Evolutionary conservation across 495 filamentous ascomycete species (phyloP), one percentile per base, ranked within the genome.

Genomic region (Penicillium fimorum): DNA sequence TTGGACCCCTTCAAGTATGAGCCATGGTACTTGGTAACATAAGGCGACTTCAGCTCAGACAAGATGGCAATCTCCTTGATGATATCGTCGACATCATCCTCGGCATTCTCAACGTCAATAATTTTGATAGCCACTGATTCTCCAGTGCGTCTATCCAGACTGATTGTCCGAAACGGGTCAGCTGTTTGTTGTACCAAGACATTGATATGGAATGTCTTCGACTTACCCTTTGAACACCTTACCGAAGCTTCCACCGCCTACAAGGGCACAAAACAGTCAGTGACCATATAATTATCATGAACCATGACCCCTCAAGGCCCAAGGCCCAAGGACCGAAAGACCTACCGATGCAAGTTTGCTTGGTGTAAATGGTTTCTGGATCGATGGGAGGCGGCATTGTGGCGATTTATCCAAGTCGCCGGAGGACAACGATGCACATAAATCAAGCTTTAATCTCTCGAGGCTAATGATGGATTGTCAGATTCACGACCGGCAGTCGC

Each of bases 1-100:
- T 97, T 87, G 3, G 90, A 92, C 18, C 95, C 95, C 62, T 94
- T 94, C 56, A 96, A 84, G 69, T 91, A 99, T 35, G 92, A 97
- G 33, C 93, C 92, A 74, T 94, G 88, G 73, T 99, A 99, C 69
- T 94, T 90, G 13, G 94, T 99, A 54, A 99, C 94, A 67, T 93
- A 93, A 9, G 89, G 89, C 25, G 92, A 96, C 66, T 91, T 87
- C 48, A 97, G 85, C 73, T 93, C 94, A 12, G 93, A 95, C 47
- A 99, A 78, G 60, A 99, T 96, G 32, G 91, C 87, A 61, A 99
- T 97, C 70, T 99, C 94, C 64, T 96, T 91, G 64, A 97, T 96
- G 65, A 99, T 97, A 72, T 99, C 94, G 70, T 96, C 91, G 46
- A 99, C 94, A 70, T 99, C 94, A 65, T 99, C 94, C 72, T 97